A percentile compares a stretch with the other conserved stretches of the same genome.
These are phyloP conservation scores for Capsicum rhomboideum DNA, from an alignment of 257 asterid species.

Conservation along the genomic window DNA sequence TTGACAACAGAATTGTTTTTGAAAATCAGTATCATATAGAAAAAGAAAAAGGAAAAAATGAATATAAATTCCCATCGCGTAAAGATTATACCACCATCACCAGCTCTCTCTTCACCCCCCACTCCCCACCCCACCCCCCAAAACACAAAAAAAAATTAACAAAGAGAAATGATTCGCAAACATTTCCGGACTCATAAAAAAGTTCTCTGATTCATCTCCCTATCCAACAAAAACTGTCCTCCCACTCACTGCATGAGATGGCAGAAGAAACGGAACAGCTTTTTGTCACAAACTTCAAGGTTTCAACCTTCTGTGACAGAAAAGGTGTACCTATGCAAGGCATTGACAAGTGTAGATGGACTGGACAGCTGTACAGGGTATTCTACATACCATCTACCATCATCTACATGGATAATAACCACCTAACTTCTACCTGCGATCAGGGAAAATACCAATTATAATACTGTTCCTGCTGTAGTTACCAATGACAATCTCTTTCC, in stretches of 20 bases:
- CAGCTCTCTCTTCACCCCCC: neutral
- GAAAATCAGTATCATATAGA: neutral
- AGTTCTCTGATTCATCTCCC: neutral
- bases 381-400: neutral
- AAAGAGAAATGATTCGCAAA: neutral
- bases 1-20: neutral
- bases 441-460: neutral
- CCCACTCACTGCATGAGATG: neutral
- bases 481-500: neutral
- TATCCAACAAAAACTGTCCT: neutral
- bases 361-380: neutral
- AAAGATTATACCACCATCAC: neutral
- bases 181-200: neutral
- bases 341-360: neutral
- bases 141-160: neutral
- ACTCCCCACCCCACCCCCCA: neutral
- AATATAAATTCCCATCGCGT: neutral
- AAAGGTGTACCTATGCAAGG: neutral
- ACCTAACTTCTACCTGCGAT: neutral
- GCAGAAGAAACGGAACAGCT: neutral
- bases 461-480: neutral
- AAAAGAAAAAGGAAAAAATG: neutral
- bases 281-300: neutral
- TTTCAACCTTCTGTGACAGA: neutral
- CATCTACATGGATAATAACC: neutral